phyloP scores from a whole-genome alignment of 1,139 yeast genomes.

The Diutina sp. region DNA sequence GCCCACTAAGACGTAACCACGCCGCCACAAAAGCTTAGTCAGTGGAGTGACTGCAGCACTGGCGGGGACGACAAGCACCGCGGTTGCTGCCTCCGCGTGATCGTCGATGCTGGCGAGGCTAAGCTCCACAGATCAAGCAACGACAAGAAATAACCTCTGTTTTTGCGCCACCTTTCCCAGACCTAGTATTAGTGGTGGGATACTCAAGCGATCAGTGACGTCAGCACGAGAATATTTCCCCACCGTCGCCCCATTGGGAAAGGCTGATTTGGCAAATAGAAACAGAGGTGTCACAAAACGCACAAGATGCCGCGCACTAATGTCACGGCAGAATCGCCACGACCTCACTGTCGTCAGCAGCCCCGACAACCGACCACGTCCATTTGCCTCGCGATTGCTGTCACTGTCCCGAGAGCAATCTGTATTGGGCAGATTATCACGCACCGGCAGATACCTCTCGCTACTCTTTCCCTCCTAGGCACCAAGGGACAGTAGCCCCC shows the following conservation, averaged over 20 bases:
- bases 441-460: neutral
- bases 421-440: neutral
- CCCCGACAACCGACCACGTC: neutral
- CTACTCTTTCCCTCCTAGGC: too few species aligned
- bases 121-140: too few species aligned
- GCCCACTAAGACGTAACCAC: neutral
- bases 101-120: too few species aligned
- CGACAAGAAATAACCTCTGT: too few species aligned
- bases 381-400: neutral
- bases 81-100: neutral
- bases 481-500: too few species aligned
- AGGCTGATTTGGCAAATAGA: too few species aligned
- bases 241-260: too few species aligned
- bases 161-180: too few species aligned
- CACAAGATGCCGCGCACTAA: neutral
- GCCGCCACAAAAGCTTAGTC: neutral
- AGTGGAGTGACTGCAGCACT: neutral
- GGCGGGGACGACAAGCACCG: neutral
- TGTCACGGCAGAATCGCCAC: neutral
- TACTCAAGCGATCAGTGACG: neutral
- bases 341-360: neutral
- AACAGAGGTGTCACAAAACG: neutral
- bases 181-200: too few species aligned
- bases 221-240: neutral
- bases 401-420: neutral